Evolutionary conservation across 2,329 filamentous ascomycete genomes (phyloP).

Genomic region (Apiospora kogelbergensis): DNA sequence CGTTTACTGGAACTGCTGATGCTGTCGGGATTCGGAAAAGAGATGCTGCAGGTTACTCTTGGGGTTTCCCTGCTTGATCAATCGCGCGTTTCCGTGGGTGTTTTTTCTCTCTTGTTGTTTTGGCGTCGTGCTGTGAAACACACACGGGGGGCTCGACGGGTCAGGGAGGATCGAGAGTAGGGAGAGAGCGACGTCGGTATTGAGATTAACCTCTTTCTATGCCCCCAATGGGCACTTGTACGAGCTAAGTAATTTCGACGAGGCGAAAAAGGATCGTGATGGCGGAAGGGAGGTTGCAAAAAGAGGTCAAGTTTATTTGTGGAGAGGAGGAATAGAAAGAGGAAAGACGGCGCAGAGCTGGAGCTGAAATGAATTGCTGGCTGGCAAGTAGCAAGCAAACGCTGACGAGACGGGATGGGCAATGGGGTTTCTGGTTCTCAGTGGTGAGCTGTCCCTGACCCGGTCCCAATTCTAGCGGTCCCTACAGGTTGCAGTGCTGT

Average conservation of each 20-base stretch:
- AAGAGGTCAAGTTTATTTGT: not conserved
- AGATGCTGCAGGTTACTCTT: not conserved
- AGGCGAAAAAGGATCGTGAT: not conserved
- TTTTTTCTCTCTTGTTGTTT: not conserved
- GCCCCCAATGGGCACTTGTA: not conserved
- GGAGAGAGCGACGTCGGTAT: not conserved
- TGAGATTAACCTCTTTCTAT: not conserved
- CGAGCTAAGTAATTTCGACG: not conserved
- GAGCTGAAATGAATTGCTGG: not conserved
- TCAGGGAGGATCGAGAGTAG: not conserved
- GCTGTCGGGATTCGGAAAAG: not conserved
- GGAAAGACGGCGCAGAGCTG: not conserved
- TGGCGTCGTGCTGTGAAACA: not conserved
- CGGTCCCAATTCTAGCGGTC: not conserved
- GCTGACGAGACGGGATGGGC: not conserved
- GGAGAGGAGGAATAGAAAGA: not conserved
- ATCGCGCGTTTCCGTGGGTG: slow-evolving; percentile 1
- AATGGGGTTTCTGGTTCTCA: not conserved
- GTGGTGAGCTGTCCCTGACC: not conserved
- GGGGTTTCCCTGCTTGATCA: not conserved
- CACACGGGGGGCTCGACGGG: not conserved
- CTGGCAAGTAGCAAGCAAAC: not conserved
- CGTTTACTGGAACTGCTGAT: not conserved
- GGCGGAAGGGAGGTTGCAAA: not conserved
- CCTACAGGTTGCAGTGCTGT: not conserved